Evolutionary conservation across 768 basidiomycete species (phyloP).

Genomic region (Rhodotorula paludigena): DNA sequence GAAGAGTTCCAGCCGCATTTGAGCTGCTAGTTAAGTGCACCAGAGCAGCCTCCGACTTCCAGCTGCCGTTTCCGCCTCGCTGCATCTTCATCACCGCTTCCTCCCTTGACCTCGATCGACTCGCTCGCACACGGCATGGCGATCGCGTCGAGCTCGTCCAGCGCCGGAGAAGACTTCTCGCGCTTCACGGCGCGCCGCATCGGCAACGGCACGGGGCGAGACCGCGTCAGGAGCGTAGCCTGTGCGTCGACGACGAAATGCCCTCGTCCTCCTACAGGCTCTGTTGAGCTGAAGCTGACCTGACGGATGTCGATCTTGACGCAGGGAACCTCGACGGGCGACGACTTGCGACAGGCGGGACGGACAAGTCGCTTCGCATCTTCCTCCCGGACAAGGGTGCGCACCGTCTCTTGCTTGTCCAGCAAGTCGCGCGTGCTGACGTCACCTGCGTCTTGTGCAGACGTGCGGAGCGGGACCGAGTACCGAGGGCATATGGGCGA

Average conservation of each 20-base stretch:
- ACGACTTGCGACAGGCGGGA: conserved; percentile 25
- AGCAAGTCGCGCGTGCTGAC: neutral
- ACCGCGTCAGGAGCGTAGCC: conserved; percentile 18
- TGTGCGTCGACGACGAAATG: neutral
- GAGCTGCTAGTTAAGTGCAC: too few species aligned
- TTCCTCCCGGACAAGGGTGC: conserved; percentile 37
- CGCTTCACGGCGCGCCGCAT: conserved; percentile 13
- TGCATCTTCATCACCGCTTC: neutral
- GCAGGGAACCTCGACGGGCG: conserved; percentile 38
- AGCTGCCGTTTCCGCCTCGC: neutral
- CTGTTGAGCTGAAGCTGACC: too few species aligned
- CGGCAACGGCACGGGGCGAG: conserved; percentile 1
- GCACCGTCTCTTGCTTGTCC: neutral
- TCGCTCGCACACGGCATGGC: neutral
- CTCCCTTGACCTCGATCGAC: neutral
- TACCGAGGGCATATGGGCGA: conserved; percentile 33
- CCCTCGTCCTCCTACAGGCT: neutral
- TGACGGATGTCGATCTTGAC: too few species aligned
- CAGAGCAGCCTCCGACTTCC: neutral
- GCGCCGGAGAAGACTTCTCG: conserved; percentile 10
- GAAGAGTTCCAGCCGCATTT: too few species aligned
- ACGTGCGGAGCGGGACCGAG: conserved; percentile 19
- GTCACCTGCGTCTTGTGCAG: neutral
- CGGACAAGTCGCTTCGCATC: conserved; percentile 28
- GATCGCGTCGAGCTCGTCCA: neutral